Base-by-base conservation (phyloP, 1,284 basidiomycete genomes). In the Austropuccinia psidii region DNA sequence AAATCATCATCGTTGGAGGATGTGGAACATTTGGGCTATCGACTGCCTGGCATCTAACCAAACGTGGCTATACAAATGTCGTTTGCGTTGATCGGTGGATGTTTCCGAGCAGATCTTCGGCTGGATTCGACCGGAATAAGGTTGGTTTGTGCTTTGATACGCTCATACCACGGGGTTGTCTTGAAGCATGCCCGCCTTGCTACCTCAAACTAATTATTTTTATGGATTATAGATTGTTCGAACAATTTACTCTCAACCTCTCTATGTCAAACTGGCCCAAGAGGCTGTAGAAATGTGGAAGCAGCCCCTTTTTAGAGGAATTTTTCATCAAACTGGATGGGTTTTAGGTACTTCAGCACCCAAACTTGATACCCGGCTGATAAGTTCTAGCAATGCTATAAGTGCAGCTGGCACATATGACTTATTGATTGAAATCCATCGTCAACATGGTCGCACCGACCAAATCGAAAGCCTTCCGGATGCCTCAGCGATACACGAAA, bases 1-100 rank as follows among this genome's bases (percentile, higher is more conserved):
- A 41, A 37, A 69, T 61, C 7, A 58, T 70, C 21, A 61, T 70
- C n/a, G 57, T 70, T 45, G 68, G 68, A 37, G 68, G 68, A 60
- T 70, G 68, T 37, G 68, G 68, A 5, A 70, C 68, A 24, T 70
- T 70, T 37, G 68, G 68, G 11, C 68, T 70, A 17, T 70, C 68
- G 9, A 70, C 68, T 8, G 68, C 68, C 33, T 70, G 68, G 68
- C 68, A 70, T 52, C 57, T 70, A 33, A n/a, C 68, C 0, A 70
- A 61, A 57, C 55, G 68, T 8, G 68, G 68, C 37, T 70, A 70
- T 45, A 60, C 52, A 19, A 49, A 70, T 21, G 61, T 70, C 37
- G 39, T 70, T 37, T 70, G 68, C 27, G 52, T 70, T 9, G 68
- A 70, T 61, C 55, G 68, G 13, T 70, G 68, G 68, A 54, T 57